phyloP scores from a whole-genome alignment of 2,329 filamentous ascomycete genomes.

The Hypoxylon sp. region DNA sequence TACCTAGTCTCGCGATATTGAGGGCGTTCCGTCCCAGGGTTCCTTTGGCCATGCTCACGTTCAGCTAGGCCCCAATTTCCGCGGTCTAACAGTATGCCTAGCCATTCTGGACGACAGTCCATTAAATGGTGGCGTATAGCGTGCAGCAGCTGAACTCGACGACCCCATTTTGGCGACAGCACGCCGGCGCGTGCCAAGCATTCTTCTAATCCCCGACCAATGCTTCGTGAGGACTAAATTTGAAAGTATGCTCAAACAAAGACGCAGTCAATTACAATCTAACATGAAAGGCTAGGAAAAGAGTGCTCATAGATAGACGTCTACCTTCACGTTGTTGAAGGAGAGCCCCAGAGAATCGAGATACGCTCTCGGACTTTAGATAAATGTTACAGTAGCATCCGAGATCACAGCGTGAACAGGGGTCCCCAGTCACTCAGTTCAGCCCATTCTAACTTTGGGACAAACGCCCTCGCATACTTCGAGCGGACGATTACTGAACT shows the following conservation, averaged over 20 bases:
- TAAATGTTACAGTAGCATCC: constrained; percentile 29
- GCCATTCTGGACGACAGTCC: constrained; percentile 41
- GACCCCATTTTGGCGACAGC: constrained; percentile 40
- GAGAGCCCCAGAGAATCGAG: constrained; percentile 1
- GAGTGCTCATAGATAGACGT: not conserved
- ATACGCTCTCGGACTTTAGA: constrained; percentile 4
- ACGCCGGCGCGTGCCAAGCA: constrained; percentile 37
- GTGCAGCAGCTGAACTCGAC: constrained; percentile 52
- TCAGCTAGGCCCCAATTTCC: constrained; percentile 44
- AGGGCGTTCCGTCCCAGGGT: constrained; percentile 16
- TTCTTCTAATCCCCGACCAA: constrained; percentile 11
- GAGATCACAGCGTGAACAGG: constrained; percentile 24
- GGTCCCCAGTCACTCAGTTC: constrained; percentile 13
- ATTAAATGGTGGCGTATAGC: constrained; percentile 46
- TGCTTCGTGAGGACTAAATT: constrained; percentile 18
- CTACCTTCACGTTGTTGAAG: not conserved
- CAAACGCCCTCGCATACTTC: constrained; percentile 11
- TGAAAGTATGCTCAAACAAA: not conserved
- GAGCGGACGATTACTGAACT: not conserved
- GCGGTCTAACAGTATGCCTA: constrained; percentile 30
- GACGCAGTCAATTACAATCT: not conserved
- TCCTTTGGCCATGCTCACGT: constrained; percentile 22
- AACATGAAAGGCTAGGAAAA: not conserved
- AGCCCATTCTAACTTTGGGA: constrained; percentile 1
- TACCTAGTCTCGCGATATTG: constrained; percentile 6